Conservation (phyloP, 1,284 basidiomycete species). For the Porogramme epimiltina region DNA sequence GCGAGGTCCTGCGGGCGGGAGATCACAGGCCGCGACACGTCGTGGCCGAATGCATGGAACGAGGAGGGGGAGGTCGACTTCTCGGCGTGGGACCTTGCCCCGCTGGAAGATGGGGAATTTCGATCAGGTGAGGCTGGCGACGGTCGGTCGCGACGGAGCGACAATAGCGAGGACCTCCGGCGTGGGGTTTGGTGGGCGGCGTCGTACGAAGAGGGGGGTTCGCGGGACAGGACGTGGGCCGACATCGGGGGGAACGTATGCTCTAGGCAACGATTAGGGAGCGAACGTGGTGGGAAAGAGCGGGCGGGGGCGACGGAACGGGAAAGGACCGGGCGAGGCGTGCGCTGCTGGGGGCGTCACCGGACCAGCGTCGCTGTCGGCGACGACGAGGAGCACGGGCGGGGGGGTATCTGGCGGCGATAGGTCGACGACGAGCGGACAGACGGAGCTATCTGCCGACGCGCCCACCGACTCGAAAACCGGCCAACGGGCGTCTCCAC, state of each 20-base stretch:
- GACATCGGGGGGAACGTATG: slow-evolving; percentile 26
- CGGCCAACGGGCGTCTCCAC: no score
- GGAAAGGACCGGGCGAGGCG: slow-evolving; percentile 13
- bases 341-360: slow-evolving; percentile 13
- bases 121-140: slow-evolving; percentile 33
- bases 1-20: slow-evolving; percentile 26
- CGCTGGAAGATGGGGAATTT: slow-evolving; percentile 22
- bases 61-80: slow-evolving; percentile 37
- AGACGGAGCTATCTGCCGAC: neutral
- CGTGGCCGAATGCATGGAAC: slow-evolving; percentile 25
- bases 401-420: slow-evolving; percentile 20
- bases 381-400: slow-evolving; percentile 16
- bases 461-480: no score
- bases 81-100: slow-evolving; percentile 22
- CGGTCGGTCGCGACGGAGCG: slow-evolving; percentile 55
- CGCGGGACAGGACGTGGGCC: slow-evolving; percentile 26
- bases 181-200: slow-evolving; percentile 38
- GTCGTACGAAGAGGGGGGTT: slow-evolving; percentile 16
- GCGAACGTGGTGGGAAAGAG: slow-evolving; percentile 27
- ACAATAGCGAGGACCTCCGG: slow-evolving; percentile 57
- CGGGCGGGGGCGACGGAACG: slow-evolving; percentile 18
- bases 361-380: slow-evolving; percentile 21
- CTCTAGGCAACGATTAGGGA: slow-evolving; percentile 17
- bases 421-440: slow-evolving; percentile 7
- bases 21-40: slow-evolving; percentile 22